Conservation (phyloP, 768 basidiomycete genomes). For the Lentinula detonsa region DNA sequence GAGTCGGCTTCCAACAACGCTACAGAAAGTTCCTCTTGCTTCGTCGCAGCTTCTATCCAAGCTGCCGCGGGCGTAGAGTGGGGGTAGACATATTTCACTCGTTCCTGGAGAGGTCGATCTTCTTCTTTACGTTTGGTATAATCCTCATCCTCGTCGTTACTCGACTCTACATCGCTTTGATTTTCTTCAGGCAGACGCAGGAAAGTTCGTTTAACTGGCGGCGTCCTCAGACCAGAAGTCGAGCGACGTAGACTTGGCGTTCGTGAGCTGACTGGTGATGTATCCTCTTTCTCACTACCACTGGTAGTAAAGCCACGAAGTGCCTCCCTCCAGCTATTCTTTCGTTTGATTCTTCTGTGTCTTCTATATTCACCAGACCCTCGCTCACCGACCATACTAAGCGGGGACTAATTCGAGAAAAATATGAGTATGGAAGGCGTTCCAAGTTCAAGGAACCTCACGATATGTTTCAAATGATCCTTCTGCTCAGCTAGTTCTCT, state of each 20-base stretch:
- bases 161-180: slow-evolving; percentile 49
- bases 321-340: slow-evolving; percentile 56
- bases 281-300: slow-evolving; percentile 28
- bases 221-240: slow-evolving; percentile 22
- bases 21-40: slow-evolving; percentile 45
- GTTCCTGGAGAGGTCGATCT: slow-evolving; percentile 69
- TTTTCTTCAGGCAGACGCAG: slow-evolving; percentile 39
- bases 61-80: slow-evolving; percentile 14
- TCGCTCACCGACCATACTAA: slow-evolving; percentile 84
- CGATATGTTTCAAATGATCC: slow-evolving; percentile 81
- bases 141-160: slow-evolving; percentile 43
- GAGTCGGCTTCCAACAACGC: slow-evolving; percentile 46
- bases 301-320: slow-evolving; percentile 43
- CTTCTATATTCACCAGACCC: slow-evolving; percentile 25
- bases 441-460: slow-evolving; percentile 15
- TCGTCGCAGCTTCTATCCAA: slow-evolving; percentile 33
- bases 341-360: slow-evolving; percentile 45
- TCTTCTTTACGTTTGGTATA: slow-evolving; percentile 49
- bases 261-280: slow-evolving; percentile 5
- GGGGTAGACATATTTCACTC: slow-evolving; percentile 57
- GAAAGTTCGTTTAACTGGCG: slow-evolving; percentile 15
- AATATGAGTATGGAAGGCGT: neutral
- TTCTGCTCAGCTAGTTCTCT: slow-evolving; percentile 70
- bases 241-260: slow-evolving; percentile 15
- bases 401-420: slow-evolving; percentile 50